phyloP scores from a whole-genome alignment of 768 basidiomycete genomes.

The Lactarius psammicola region DNA sequence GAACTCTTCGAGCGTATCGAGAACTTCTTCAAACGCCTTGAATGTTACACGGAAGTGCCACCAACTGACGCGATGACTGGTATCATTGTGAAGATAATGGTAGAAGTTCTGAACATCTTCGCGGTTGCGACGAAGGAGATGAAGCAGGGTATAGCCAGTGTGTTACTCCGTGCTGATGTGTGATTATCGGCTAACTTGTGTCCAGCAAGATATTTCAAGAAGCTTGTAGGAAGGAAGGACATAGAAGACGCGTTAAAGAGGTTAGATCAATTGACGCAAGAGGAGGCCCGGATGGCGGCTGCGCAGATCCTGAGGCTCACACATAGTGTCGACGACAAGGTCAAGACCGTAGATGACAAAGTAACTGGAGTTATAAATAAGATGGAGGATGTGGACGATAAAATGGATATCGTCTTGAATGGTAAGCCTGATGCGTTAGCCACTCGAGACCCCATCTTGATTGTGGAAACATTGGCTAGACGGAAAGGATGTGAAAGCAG shows the following conservation, averaged over 20 bases:
- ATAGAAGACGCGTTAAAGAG: not conserved
- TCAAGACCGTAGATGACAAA: not conserved
- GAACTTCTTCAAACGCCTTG: not conserved
- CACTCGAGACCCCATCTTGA: not conserved
- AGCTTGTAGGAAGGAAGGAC: not conserved
- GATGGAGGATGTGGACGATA: not conserved
- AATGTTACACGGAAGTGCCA: not conserved
- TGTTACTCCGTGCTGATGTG: not conserved
- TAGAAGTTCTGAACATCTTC: not conserved
- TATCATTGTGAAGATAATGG: not conserved
- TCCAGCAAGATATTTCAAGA: not conserved
- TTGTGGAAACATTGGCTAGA: not conserved
- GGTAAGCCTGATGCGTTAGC: not conserved
- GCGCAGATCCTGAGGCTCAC: not conserved
- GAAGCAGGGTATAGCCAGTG: not conserved
- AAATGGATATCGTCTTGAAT: not conserved
- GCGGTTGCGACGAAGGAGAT: not conserved
- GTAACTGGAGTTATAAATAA: not conserved
- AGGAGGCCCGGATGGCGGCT: not conserved
- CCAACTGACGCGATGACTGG: not conserved
- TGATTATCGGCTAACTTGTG: not conserved
- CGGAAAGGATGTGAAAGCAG: not conserved
- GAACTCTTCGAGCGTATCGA: not conserved
- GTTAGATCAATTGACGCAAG: not conserved
- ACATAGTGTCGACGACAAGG: not conserved